These are phyloP conservation scores for Wickerhamiella bombiphila DNA, from an alignment of 805 yeast genomes.

Conservation along the genomic window DNA sequence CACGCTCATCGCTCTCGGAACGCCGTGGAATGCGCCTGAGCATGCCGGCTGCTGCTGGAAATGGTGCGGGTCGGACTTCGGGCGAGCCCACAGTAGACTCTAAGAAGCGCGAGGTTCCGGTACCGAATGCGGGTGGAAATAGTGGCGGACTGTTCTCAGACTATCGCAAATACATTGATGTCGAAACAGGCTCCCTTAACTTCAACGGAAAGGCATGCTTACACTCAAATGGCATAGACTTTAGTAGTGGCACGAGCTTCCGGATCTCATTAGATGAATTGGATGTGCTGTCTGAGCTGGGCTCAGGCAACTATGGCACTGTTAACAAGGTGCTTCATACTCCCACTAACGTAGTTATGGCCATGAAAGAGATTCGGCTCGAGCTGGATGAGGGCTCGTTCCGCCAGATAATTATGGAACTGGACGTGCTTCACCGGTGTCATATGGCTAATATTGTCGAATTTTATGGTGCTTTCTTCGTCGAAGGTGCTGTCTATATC, in stretches of 20 bases:
- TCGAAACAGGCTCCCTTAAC: constrained; percentile 79
- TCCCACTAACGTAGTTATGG: constrained; percentile 87
- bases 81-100: constrained; percentile 1
- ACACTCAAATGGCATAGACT: constrained; percentile 84
- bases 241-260: constrained; percentile 76
- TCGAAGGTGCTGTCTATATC: constrained; percentile 96
- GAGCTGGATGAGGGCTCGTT: constrained; percentile 91
- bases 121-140: constrained; percentile 5
- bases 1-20: constrained; percentile 20
- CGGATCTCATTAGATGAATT: constrained; percentile 75
- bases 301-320: constrained; percentile 93
- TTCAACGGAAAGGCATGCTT: constrained; percentile 89
- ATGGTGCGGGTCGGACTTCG: not conserved
- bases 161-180: constrained; percentile 77
- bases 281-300: constrained; percentile 58
- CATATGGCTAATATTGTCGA: constrained; percentile 84
- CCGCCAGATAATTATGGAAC: constrained; percentile 88
- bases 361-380: constrained; percentile 90
- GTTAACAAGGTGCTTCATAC: constrained; percentile 85
- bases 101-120: constrained; percentile 16
- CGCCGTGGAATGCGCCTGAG: constrained; percentile 25
- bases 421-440: constrained; percentile 86
- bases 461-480: constrained; percentile 93
- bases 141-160: constrained; percentile 45
- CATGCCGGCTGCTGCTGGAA: constrained; percentile 6